Base-by-base conservation (phyloP, 768 basidiomycete species). In the Podaxis carcinomalis region DNA sequence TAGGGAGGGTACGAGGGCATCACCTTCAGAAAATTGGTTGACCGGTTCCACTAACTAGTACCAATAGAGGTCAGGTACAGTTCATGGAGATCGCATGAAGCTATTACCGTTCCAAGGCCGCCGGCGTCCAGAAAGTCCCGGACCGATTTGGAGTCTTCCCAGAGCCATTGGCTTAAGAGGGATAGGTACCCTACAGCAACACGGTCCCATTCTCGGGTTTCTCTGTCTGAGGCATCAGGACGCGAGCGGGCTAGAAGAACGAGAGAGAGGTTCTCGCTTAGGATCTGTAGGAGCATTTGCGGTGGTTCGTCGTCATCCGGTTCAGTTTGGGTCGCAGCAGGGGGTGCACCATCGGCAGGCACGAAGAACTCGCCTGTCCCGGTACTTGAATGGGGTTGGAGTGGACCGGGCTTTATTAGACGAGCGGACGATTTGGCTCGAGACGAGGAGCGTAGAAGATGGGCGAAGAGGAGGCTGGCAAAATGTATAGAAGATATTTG, bases 111-210 rank as follows among this genome's bases (percentile, higher is more conserved):
- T 57, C 92, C 90, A 52, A 99, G 75, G 55, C 93, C 94, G 21
- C 95, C 93, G 5, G 93, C 89, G 67, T 92, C 88, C 64, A 99
- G 77, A 68, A 98, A 96, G 69, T 92, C 94, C 63, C 87, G 81
- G 55, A 97, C 93, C 0, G 91, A 88, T 56, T 80, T 83, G 0
- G 95, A 87, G 67, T 97, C 95, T 68, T 98, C 96, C 95, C 95
- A 99, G 5, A 97, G 78, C 97, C 97, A 99, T 63, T 95, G 93
- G 3, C 85, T 80, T 35, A 99, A 79, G 57, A 97, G 72, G 51
- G 85, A 84, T 37, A 98, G 77, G 69, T 98, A 96, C 0, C 88
- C 90, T 6, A 92, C 86, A 68, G 95, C 87, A 51, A 96, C 77
- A 61, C 93, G 80, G 63, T 94, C 93, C 93, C 95, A 98, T 67